phyloP scores from a whole-genome alignment of 23 red algal species.

The Cyanidiococcus yangmingshanensis region DNA sequence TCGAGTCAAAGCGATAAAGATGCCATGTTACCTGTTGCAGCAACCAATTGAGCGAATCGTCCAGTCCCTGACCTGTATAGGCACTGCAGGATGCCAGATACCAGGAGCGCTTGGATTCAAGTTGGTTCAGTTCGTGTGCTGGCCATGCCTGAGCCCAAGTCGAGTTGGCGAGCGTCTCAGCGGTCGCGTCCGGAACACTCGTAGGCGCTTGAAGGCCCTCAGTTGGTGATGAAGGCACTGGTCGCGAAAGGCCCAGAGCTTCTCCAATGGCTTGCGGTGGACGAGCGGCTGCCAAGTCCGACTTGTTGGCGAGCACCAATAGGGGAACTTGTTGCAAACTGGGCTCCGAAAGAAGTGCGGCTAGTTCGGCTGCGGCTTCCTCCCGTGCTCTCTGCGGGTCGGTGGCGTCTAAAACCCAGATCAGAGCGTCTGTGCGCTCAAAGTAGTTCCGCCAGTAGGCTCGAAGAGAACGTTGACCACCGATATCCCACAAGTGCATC shows the following conservation, averaged over 20 bases:
- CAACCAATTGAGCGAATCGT: not conserved
- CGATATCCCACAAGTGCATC: constrained; percentile 95
- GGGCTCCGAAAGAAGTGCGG: constrained; percentile 51
- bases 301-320: constrained; percentile 81
- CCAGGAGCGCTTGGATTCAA: not conserved
- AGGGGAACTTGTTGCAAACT: constrained; percentile 59
- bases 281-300: constrained; percentile 44
- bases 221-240: constrained; percentile 48
- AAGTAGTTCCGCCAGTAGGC: constrained; percentile 99
- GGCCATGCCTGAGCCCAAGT: constrained; percentile 59
- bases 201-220: not conserved
- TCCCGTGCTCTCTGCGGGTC: constrained; percentile 35
- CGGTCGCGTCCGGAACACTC: constrained; percentile 29
- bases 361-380: constrained; percentile 44
- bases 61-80: constrained; percentile 2
- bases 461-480: constrained; percentile 81
- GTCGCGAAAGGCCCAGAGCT: constrained; percentile 51
- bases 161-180: constrained; percentile 36
- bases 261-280: constrained; percentile 29
- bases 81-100: not conserved
- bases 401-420: constrained; percentile 91
- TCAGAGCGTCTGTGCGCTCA: constrained; percentile 86
- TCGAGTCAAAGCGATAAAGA: not conserved
- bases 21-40: not conserved
- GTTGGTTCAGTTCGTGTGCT: not conserved